These are phyloP conservation scores for Leptomonas pyrrhocoris DNA, from an alignment of 208 protist species.

Conservation along the genomic window DNA sequence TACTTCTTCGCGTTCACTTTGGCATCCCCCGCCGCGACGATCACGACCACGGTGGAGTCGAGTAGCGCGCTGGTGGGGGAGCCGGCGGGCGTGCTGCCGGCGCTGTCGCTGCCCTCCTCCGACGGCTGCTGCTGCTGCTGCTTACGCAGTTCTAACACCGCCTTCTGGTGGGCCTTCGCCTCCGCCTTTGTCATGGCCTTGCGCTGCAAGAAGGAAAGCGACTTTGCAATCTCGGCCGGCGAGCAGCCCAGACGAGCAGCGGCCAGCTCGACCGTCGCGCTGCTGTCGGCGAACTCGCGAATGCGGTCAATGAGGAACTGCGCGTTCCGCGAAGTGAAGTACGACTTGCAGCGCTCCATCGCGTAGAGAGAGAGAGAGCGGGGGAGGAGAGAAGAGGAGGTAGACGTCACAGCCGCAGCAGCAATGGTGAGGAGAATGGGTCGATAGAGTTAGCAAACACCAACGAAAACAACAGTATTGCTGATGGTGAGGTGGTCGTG, in stretches of 20 bases:
- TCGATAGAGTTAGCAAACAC: too few relatives aligned
- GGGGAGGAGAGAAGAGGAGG: not conserved
- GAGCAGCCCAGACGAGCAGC: constrained; percentile 49
- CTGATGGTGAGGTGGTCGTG: not conserved
- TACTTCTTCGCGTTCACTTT: constrained; percentile 54
- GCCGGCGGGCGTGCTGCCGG: not conserved
- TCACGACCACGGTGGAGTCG: constrained; percentile 34
- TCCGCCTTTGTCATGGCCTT: constrained; percentile 36
- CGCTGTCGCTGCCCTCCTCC: constrained; percentile 18
- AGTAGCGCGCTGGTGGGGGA: constrained; percentile 9
- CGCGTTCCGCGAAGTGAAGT: constrained; percentile 36
- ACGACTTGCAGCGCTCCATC: constrained; percentile 47
- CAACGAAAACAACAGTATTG: too few relatives aligned
- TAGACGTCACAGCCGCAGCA: not conserved
- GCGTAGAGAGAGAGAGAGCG: too few relatives aligned
- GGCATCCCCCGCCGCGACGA: constrained; percentile 60
- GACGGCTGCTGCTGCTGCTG: constrained; percentile 11
- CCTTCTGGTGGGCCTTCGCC: constrained; percentile 33
- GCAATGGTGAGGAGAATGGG: not conserved
- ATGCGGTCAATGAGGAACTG: constrained; percentile 49
- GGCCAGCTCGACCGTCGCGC: constrained; percentile 57
- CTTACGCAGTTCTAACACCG: constrained; percentile 11
- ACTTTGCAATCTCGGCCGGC: constrained; percentile 67
- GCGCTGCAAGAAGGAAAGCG: constrained; percentile 43
- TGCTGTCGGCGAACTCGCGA: constrained; percentile 47